Base-by-base conservation (phyloP, 2,329 filamentous ascomycete genomes). In the Neoarthrinium moseri region DNA sequence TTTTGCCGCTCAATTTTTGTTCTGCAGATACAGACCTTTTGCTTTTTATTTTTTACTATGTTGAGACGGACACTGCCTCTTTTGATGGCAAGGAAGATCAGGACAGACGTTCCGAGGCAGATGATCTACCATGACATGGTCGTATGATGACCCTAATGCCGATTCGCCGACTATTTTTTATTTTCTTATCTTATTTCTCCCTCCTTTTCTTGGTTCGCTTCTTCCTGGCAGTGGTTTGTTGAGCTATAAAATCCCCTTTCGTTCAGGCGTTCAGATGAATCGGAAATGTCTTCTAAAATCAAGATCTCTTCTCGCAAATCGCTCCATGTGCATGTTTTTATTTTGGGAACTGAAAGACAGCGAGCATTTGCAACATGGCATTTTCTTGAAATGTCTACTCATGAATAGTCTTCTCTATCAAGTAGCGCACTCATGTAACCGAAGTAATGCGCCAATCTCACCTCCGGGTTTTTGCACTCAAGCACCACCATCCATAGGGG, bases 161-260 rank as follows among this genome's bases (percentile, higher is more conserved):
- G 39, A 22, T 32, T n/a, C 39, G 39, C 39, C 39, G 22, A 20
- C 33, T 15, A 10, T 43, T 32, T 29, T 42, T n/a, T n/a, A n/a
- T n/a, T n/a, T n/a, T n/a, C n/a, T n/a, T n/a, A n/a, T 18, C 21
- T 42, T 29, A 17, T 26, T 47, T 22, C 18, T 44, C 26, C 32
- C 26, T n/a, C n/a, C n/a, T 38, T 39, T 5, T 34, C 18, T 43
- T 39, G 35, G 18, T 40, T 45, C 42, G 18, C 18, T 37, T 37
- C 42, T 37, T 27, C 22, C 39, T 32, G 46, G 46, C 46, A 48
- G 46, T 45, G 46, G 46, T 48, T 48, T 36, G 36, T 45, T 24
- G 24, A 41, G 29, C 37, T 40, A 35, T 48, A 48, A 37, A 48
- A 48, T 48, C 37, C 42, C 46, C 46, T 15, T 43, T 43, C 21